phyloP scores from a whole-genome alignment of 305 asterid species.

The Fraxinus albicans region DNA sequence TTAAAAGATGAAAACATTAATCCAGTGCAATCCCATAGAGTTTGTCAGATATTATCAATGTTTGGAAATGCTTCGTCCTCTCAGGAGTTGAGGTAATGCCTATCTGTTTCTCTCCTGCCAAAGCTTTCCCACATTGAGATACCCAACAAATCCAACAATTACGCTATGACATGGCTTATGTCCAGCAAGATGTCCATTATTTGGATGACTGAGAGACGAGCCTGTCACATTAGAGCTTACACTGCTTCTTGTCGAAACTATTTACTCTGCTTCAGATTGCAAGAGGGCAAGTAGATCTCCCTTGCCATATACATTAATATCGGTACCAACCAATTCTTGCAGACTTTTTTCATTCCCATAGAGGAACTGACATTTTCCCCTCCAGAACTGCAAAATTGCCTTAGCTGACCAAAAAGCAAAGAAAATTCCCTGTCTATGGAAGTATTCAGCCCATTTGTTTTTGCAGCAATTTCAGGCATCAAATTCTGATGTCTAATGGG shows the following conservation, averaged over 20 bases:
- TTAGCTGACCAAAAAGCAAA: constrained; percentile 94
- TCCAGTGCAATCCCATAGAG: constrained; percentile 96
- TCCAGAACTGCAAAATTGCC: constrained; percentile 81
- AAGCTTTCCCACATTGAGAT: constrained; percentile 96
- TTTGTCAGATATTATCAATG: constrained; percentile 75
- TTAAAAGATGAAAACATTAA: constrained; percentile 87
- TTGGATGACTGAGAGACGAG: too few relatives aligned
- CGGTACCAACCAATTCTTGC: constrained; percentile 43
- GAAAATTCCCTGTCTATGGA: constrained; percentile 67
- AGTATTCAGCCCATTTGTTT: constrained; percentile 80
- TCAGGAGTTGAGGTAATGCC: constrained; percentile 98
- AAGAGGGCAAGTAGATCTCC: constrained; percentile 66
- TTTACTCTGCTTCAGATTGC: constrained; percentile 37
- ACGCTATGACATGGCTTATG: constrained; percentile 27
- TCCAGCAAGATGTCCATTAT: too few relatives aligned
- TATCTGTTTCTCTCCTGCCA: constrained; percentile 82
- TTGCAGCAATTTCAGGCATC: constrained; percentile 34
- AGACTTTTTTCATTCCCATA: constrained; percentile 20
- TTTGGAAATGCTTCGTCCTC: constrained; percentile 95
- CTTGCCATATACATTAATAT: constrained; percentile 65
- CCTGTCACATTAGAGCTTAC: too few relatives aligned
- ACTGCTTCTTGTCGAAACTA: too few relatives aligned
- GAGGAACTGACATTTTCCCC: constrained; percentile 44
- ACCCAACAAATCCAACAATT: constrained; percentile 90
- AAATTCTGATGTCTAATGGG: neutral